Conservation (phyloP, 306 rosid genomes). For the Vicia faba region DNA sequence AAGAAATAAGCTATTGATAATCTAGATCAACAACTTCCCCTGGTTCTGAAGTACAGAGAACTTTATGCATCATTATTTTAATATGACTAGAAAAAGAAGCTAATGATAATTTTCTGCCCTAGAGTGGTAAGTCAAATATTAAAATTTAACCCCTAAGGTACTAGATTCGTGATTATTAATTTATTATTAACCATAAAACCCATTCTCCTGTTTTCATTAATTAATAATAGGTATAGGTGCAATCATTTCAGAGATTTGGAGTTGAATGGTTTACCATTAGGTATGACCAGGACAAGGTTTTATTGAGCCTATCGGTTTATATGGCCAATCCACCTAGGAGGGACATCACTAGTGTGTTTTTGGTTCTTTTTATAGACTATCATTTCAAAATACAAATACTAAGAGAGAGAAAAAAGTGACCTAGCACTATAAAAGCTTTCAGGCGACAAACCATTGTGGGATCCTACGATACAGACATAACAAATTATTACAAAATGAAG, state of each 20-base stretch:
- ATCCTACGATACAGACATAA: slow-evolving; percentile 12
- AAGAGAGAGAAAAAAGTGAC: background rate
- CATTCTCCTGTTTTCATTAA: background rate
- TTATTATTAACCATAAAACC: background rate
- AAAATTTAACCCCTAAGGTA: background rate
- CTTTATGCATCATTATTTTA: background rate
- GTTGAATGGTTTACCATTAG: background rate
- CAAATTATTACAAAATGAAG: slow-evolving; percentile 11
- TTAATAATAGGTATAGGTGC: slow-evolving; percentile 3
- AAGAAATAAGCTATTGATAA: slow-evolving; percentile 28
- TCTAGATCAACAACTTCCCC: background rate
- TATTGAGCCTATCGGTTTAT: background rate
- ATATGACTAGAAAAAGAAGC: slow-evolving; percentile 6
- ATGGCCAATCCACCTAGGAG: background rate
- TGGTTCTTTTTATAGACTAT: background rate
- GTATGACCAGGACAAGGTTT: background rate
- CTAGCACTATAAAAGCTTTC: background rate
- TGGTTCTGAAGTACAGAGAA: background rate
- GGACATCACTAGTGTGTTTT: background rate
- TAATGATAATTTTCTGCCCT: background rate
- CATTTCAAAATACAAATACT: background rate
- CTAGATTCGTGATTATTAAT: background rate
- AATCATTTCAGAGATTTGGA: background rate
- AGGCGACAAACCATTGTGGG: background rate
- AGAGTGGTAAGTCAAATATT: background rate